Conservation (phyloP, 2,329 filamentous ascomycete genomes). For the Neonectria neomacrospora region DNA sequence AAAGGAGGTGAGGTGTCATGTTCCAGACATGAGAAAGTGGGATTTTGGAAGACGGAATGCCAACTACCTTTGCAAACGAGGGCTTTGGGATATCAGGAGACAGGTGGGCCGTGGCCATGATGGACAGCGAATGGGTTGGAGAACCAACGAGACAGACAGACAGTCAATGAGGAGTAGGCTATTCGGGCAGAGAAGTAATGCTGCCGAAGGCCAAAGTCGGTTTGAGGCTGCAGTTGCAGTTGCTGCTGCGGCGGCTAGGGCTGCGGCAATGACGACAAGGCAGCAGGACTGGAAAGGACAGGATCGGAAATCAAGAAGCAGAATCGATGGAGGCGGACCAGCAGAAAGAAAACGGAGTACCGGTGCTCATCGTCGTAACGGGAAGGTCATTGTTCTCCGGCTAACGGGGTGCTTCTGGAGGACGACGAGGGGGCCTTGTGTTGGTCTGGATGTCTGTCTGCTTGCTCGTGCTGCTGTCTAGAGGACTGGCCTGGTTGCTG, state of each 20-base stretch:
- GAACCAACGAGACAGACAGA: conserved; percentile 37
- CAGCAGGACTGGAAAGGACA: conserved; percentile 44
- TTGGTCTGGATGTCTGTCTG: conserved; percentile 34
- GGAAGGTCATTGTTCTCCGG: conserved; percentile 50
- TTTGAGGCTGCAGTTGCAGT: conserved; percentile 35
- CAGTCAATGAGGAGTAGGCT: conserved; percentile 34
- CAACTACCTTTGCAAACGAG: conserved; percentile 79
- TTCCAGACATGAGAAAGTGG: conserved; percentile 1
- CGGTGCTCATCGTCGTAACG: conserved; percentile 66
- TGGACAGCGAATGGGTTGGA: conserved; percentile 35
- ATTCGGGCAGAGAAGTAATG: conserved; percentile 31
- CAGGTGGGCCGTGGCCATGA: conserved; percentile 61
- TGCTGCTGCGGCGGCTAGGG: conserved; percentile 34
- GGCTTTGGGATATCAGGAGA: conserved; percentile 64
- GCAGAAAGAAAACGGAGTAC: conserved; percentile 59
- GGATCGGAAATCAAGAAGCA: conserved; percentile 61
- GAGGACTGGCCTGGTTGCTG: conserved; percentile 4
- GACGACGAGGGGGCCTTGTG: conserved; percentile 26
- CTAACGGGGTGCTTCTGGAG: conserved; percentile 33
- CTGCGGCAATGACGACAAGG: conserved; percentile 40
- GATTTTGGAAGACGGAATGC: neutral
- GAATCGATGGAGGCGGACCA: conserved; percentile 65
- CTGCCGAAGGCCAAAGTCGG: conserved; percentile 33
- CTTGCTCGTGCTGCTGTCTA: conserved; percentile 16
- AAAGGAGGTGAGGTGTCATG: conserved; percentile 19